Evolutionary conservation across 331 rosid species (phyloP), one percentile per base, ranked within the genome.

Genomic region (Ulmus americana): DNA sequence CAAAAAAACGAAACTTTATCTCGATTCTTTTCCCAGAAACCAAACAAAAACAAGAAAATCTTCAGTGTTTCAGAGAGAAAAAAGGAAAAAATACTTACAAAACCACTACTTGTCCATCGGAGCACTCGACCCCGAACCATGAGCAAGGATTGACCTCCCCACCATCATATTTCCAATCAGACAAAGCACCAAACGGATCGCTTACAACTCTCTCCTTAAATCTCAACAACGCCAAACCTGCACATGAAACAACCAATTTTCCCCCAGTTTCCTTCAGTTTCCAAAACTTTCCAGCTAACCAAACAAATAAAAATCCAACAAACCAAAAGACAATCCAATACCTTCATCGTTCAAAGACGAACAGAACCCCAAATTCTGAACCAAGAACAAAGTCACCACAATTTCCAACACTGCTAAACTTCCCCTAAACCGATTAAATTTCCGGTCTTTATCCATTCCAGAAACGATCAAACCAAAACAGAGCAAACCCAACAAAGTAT

Each of bases 101-200:
- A 57, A 50, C 72, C n/a, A 88, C 84, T 16, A 91, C 97, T 70
- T 72, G 74, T 65, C 86, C 90, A 65, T 82, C 81, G 8, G 87
- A 84, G 63, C 97, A 91, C 69, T 83, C 92, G 73, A 91, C 84
- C 51, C 97, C 97, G 35, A 63, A 76, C 97, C 97, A 91, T n/a
- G 77, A 79, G 79, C 96, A 91, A 1, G 88, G 86, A 69, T 71
- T 78, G 72, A 63, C 48, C 57, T 38, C 86, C 48, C 75, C 76
- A 70, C 67, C 79, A 69, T 82, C 87, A 53, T 86, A 83, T 56
- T 78, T 76, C 98, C 98, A 92, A 64, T 81, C 75, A 15, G 83
- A 73, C 79, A 92, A 79, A 83, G 97, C 84, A 54, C 74, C 86
- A 63, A 83, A 87, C 6, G 98, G 98, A 59, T 92, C 98, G 57